A percentile compares a stretch with the other conserved stretches of the same genome.
Evolutionary conservation across 345 rosid genomes (phyloP).

Genomic region (Eucalyptus globulus): DNA sequence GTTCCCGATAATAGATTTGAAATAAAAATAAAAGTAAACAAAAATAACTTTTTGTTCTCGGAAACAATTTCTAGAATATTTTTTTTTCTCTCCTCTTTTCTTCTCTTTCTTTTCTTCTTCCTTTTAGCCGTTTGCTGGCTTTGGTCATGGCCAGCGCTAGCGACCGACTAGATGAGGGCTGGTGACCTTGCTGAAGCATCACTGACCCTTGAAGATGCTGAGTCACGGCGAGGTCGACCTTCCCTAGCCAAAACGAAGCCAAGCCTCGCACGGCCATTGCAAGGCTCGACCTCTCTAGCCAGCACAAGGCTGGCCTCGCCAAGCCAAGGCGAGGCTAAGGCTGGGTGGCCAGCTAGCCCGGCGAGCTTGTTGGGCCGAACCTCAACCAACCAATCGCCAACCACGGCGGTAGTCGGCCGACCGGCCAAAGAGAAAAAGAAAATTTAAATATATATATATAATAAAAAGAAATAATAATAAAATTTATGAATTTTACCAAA

Average conservation of each 20-base stretch:
- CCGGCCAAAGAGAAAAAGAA: accelerated
- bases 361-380: too few relatives aligned
- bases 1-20: accelerated
- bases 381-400: accelerated
- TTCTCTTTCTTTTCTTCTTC: too few relatives aligned
- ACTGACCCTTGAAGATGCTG: accelerated
- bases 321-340: too few relatives aligned
- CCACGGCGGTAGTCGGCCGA: accelerated
- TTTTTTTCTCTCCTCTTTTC: too few relatives aligned
- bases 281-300: accelerated
- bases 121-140: too few relatives aligned
- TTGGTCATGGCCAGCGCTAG: accelerated
- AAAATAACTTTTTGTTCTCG: accelerated
- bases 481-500: accelerated
- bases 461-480: too few relatives aligned
- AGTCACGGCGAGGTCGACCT: too few relatives aligned
- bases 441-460: too few relatives aligned
- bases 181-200: accelerated
- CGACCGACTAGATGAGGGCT: accelerated
- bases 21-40: too few relatives aligned
- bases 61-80: accelerated
- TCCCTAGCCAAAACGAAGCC: accelerated
- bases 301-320: accelerated
- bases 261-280: accelerated
- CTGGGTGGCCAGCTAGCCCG: accelerated